phyloP scores from a whole-genome alignment of 1,284 basidiomycete genomes.

The Stygiomarasmius scandens region DNA sequence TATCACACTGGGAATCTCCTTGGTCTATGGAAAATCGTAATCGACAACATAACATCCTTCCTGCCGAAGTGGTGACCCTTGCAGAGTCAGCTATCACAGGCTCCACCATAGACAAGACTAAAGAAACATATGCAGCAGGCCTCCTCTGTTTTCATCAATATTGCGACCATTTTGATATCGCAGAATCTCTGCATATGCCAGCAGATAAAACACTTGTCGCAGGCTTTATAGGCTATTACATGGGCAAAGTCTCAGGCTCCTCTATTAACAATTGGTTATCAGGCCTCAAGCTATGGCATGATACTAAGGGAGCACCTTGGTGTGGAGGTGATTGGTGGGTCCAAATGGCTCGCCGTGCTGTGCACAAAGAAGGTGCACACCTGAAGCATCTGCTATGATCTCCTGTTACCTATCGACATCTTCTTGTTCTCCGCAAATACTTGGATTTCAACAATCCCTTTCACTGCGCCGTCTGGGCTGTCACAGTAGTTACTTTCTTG shows the following conservation, averaged over 20 bases:
- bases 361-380: slow-evolving; percentile 14
- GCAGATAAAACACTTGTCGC: slow-evolving; percentile 10
- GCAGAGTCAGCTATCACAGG: neutral
- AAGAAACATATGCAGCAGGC: slow-evolving; percentile 22
- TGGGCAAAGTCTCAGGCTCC: neutral
- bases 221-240: slow-evolving; percentile 16
- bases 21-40: neutral
- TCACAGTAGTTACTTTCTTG: slow-evolving; percentile 19
- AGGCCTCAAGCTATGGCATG: slow-evolving; percentile 13
- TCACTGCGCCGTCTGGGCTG: slow-evolving; percentile 18
- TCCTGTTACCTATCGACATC: slow-evolving; percentile 12
- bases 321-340: slow-evolving; percentile 12
- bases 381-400: slow-evolving; percentile 9
- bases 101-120: neutral
- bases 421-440: slow-evolving; percentile 1
- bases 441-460: slow-evolving; percentile 13
- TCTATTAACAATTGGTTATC: slow-evolving; percentile 9
- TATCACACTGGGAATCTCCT: neutral
- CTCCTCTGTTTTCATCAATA: slow-evolving; percentile 26
- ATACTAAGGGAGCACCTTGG: slow-evolving; percentile 9
- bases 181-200: slow-evolving; percentile 24
- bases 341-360: slow-evolving; percentile 8
- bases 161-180: slow-evolving; percentile 22
- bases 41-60: neutral
- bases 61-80: neutral